Evolutionary conservation across 371 early-diverging fungal genomes (phyloP).

Genomic region (Coemansia sp.): DNA sequence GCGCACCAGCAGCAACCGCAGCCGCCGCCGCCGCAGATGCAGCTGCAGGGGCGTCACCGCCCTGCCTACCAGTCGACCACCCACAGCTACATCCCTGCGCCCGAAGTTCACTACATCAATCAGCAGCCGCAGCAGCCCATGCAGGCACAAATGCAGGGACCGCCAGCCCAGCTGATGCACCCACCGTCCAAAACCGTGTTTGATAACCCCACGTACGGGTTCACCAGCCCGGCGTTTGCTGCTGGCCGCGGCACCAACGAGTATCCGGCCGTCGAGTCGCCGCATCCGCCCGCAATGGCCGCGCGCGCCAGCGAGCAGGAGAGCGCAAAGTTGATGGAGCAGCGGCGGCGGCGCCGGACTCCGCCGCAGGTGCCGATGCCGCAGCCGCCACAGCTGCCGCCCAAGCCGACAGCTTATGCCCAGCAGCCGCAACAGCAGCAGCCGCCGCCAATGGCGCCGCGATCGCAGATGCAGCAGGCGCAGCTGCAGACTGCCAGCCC

Average conservation of each 20-base stretch:
- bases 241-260: constrained; percentile 5
- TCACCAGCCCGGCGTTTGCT: constrained; percentile 47
- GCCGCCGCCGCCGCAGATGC: too few relatives aligned
- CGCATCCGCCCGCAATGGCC: neutral
- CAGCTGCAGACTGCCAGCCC: constrained; percentile 25
- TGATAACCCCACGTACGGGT: constrained; percentile 64
- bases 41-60: constrained; percentile 18
- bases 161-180: constrained; percentile 39
- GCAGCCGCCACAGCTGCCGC: constrained; percentile 3
- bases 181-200: constrained; percentile 54
- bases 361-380: constrained; percentile 18
- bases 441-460: constrained; percentile 1
- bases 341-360: constrained; percentile 6
- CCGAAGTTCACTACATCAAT: constrained; percentile 21
- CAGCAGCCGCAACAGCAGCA: constrained; percentile 9
- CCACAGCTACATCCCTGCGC: constrained; percentile 15
- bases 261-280: constrained; percentile 14
- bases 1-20: too few relatives aligned
- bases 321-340: constrained; percentile 7
- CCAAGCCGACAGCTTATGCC: constrained; percentile 12
- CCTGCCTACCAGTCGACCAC: constrained; percentile 21
- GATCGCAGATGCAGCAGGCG: constrained; percentile 26
- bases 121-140: constrained; percentile 17
- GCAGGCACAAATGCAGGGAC: constrained; percentile 15
- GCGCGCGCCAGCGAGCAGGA: neutral